phyloP scores from a whole-genome alignment of 2,329 filamentous ascomycete genomes.

The Ceratocystis smalleyi region DNA sequence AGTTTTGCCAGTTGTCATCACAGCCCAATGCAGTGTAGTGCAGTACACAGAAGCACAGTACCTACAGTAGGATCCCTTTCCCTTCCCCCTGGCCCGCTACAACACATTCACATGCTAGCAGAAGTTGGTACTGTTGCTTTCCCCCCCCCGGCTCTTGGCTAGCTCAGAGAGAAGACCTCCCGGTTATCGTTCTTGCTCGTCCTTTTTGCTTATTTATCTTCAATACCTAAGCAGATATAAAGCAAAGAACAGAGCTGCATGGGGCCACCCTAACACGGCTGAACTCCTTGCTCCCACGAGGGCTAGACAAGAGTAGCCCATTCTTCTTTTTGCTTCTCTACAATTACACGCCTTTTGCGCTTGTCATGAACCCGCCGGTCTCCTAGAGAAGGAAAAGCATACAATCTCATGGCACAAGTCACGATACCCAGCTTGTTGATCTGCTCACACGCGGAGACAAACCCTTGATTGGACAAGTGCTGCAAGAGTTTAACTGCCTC shows the following conservation, averaged over 20 bases:
- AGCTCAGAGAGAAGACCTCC: background rate
- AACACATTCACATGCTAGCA: slow-evolving; percentile 2
- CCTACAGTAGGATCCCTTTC: background rate
- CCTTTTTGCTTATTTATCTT: no score
- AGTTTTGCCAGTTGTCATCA: slow-evolving; percentile 4
- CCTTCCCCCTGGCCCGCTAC: background rate
- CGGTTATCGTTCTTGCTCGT: background rate
- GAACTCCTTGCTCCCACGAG: background rate
- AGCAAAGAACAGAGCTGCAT: no score
- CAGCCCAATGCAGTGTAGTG: background rate
- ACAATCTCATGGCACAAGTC: no score
- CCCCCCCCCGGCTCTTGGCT: background rate
- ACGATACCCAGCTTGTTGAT: no score
- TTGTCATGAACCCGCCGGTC: background rate
- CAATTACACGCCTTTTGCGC: background rate
- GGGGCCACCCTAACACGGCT: no score
- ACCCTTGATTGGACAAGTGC: no score
- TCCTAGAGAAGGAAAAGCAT: no score
- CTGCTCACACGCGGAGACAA: no score
- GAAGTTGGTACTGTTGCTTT: background rate
- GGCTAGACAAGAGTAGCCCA: background rate
- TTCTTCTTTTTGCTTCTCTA: background rate
- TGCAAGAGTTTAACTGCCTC: no score
- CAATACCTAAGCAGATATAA: no score
- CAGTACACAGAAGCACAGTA: background rate